Evolutionary conservation across 805 yeast genomes (phyloP), one percentile per base, ranked within the genome.

Genomic region (Metschnikowia dekortorum): DNA sequence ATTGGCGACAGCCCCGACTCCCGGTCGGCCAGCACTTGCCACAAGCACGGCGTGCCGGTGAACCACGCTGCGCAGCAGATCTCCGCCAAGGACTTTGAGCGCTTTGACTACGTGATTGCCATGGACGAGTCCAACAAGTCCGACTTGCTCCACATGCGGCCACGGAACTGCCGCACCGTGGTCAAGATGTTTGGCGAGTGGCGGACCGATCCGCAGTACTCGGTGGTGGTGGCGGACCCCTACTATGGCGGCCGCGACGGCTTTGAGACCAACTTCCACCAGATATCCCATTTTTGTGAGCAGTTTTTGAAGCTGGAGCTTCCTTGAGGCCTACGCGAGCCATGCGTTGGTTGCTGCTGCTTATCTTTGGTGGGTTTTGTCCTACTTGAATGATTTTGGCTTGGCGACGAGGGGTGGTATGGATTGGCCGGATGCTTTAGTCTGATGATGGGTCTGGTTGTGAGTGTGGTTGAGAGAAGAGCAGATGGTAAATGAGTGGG

Each of bases 211-310:
- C 38, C 46, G 4, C 65, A 69, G 38, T 80, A 76, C 52, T 73
- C 73, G 16, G 73, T 67, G 34, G 80, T 87, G 33, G 91, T 91
- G 6, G 87, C 82, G 48, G 98, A 91, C 65, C 98, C 98, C 1
- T 91, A 92, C 66, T 92, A 91, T 62, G 97, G 97, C 5, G 96
- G 95, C 0, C 70, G 69, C 18, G 77, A 81, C 56, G 96, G 97
- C 1, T 91, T 91, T 63, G 94, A 89, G 65, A 76, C 72, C 50
- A 89, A 87, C 66, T 91, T 83, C 63, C 63, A 77, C 49, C 98
- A 91, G 63, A 75, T 90, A 46, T 62, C 71, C 9, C 90, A 87
- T 58, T 92, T 92, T 64, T 81, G 88, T 50, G 80, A 84, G 56
- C 83, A 82, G 53, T 87, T 91, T 55, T 61, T 91, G 47, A 72